A percentile compares a stretch with the other conserved stretches of the same genome.
These are phyloP conservation scores for Xerocomus nothofagi DNA, from an alignment of 1,284 basidiomycete species.

Conservation along the genomic window DNA sequence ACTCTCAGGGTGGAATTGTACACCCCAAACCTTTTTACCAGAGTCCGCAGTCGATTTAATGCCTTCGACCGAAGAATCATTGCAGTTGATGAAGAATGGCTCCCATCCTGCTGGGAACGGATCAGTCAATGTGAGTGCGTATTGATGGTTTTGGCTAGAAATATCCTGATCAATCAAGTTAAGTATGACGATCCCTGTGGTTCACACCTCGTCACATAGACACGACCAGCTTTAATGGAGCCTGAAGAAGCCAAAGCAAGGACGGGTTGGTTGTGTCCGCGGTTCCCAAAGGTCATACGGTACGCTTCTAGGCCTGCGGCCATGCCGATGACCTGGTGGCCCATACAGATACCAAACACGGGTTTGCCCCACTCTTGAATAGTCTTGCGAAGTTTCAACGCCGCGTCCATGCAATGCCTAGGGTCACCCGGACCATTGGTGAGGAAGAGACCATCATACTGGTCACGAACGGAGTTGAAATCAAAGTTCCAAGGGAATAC, in stretches of 20 bases:
- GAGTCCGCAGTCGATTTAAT: constrained; percentile 90
- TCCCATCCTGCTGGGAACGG: constrained; percentile 95
- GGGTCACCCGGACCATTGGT: constrained; percentile 98
- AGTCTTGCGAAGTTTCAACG: constrained; percentile 76
- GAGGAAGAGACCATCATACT: constrained; percentile 94
- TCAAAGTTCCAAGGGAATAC: constrained; percentile 98
- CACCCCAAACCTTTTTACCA: constrained; percentile 91
- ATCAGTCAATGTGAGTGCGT: constrained; percentile 89
- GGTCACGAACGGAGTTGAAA: constrained; percentile 88
- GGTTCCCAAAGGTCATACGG: constrained; percentile 96
- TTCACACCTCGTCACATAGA: constrained; percentile 89
- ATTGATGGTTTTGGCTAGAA: constrained; percentile 90
- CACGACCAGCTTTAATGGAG: constrained; percentile 91
- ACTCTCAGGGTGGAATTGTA: constrained; percentile 96
- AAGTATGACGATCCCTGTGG: not conserved
- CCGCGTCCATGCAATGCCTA: constrained; percentile 85
- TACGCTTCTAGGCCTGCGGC: constrained; percentile 96
- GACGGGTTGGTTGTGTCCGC: constrained; percentile 99
- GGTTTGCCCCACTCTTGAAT: constrained; percentile 90
- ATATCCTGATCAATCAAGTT: constrained; percentile 4
- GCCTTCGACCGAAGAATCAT: constrained; percentile 95
- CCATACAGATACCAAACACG: constrained; percentile 99
- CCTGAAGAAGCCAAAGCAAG: constrained; percentile 89
- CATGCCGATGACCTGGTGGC: constrained; percentile 95
- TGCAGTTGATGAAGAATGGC: constrained; percentile 98